Base-by-base conservation (phyloP, 2,329 filamentous ascomycete species). In the Aotearoamyces nothofagi region DNA sequence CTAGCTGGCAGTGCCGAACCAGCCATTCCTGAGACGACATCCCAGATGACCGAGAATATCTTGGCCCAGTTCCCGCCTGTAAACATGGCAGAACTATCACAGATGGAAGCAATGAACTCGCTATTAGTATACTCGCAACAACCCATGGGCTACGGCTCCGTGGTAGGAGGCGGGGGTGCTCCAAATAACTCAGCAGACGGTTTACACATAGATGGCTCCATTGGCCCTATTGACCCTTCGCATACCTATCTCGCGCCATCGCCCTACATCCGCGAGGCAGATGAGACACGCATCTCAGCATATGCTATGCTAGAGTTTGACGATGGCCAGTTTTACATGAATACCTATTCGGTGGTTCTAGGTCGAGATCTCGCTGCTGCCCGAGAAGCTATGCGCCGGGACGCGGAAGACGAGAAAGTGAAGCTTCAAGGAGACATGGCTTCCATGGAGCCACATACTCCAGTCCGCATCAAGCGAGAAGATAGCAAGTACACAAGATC, bases 321-420 rank as follows among this genome's bases (percentile, higher is more conserved):
- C 39, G 79, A 86, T 56, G 77, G 78, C 45, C 66, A 73, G 32
- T 84, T 80, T 49, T 78, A 80, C 52, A 78, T 86, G 71, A 81
- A 73, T 29, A 82, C 77, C 2, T 76, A 75, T 41, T 63, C 69
- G 29, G 66, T 84, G 40, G 67, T 79, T 32, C 69, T 86, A 15
- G 78, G 78, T 31, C 73, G 79, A 35, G 78, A 84, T 50, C 62
- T 73, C 42, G 69, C 68, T 10, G 71, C 71, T 7, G 52, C 70
- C 38, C 54, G 67, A 39, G 69, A 68, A 13, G 35, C 37, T 8
- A 27, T 38, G 32, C 57, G 60, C 24, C 55, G 56, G 31, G 60
- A 69, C 33, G 52, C 55, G 17, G 56, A 61, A 22, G 54, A 57
- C 29, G 57, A 63, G 36, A 51, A 53, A 35, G 54, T 56, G 32